phyloP scores from a whole-genome alignment of 1,284 basidiomycete species.

The Malassezia globosa region DNA sequence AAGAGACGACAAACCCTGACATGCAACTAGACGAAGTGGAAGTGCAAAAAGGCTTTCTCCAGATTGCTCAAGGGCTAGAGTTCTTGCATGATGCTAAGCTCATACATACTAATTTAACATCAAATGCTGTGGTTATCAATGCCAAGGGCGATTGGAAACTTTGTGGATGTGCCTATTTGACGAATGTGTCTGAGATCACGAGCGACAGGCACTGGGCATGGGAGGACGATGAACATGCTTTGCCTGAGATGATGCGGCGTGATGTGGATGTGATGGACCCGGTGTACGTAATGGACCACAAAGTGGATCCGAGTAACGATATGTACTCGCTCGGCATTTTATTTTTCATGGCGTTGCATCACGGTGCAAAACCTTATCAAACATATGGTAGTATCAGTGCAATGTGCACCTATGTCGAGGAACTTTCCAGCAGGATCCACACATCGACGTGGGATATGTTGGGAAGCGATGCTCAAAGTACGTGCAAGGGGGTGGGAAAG shows the following conservation, averaged over 20 bases:
- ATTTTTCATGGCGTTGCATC: slow-evolving; percentile 65
- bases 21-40: slow-evolving; percentile 50
- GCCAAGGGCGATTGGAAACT: slow-evolving; percentile 94
- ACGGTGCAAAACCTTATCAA: slow-evolving; percentile 73
- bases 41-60: slow-evolving; percentile 93
- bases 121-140: slow-evolving; percentile 50
- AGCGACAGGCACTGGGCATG: background rate
- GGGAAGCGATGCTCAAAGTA: slow-evolving; percentile 26
- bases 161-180: slow-evolving; percentile 70
- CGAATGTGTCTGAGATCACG: slow-evolving; percentile 57
- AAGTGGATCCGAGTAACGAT: slow-evolving; percentile 69
- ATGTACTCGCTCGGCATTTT: slow-evolving; percentile 88
- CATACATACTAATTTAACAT: slow-evolving; percentile 80
- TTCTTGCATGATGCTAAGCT: slow-evolving; percentile 84
- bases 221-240: slow-evolving; percentile 56
- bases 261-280: slow-evolving; percentile 91
- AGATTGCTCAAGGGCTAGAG: slow-evolving; percentile 72
- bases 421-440: slow-evolving; percentile 21
- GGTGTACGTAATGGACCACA: slow-evolving; percentile 84
- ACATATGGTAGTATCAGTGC: slow-evolving; percentile 72
- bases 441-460: slow-evolving; percentile 27
- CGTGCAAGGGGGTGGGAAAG: background rate
- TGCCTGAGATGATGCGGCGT: slow-evolving; percentile 77
- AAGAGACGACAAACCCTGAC: slow-evolving; percentile 20
- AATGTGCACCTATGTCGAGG: slow-evolving; percentile 66